A percentile compares a stretch with the other conserved stretches of the same genome.
These are phyloP conservation scores for Beauveria bassiana DNA, from an alignment of 2,329 filamentous ascomycete species.

Conservation along the genomic window DNA sequence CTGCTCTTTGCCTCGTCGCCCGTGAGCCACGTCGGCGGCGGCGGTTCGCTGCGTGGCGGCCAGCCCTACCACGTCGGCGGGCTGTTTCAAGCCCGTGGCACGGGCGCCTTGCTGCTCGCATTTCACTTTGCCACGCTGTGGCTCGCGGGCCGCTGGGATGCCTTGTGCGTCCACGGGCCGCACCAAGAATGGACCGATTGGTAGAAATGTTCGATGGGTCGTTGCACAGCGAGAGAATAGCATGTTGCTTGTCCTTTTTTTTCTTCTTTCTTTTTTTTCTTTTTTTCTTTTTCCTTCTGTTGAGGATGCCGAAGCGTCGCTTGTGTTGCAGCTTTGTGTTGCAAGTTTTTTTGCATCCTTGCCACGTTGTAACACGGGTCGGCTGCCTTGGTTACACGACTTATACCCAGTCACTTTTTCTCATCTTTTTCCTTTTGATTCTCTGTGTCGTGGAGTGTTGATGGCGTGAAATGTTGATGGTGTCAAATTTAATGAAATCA, in stretches of 20 bases:
- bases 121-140: conserved; percentile 28
- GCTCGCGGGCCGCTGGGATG: conserved; percentile 26
- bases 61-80: conserved; percentile 14
- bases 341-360: background rate
- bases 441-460: background rate
- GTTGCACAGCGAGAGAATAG: background rate
- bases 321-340: background rate
- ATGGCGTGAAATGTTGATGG: too few species aligned
- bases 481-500: background rate
- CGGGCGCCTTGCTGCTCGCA: conserved; percentile 23
- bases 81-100: conserved; percentile 18
- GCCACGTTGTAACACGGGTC: background rate
- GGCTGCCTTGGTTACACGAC: background rate
- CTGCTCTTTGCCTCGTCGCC: conserved; percentile 46
- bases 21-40: conserved; percentile 9
- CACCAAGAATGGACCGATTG: conserved; percentile 24
- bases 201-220: conserved; percentile 13
- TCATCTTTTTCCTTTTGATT: background rate
- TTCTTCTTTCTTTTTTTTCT: too few species aligned
- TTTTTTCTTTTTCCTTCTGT: too few species aligned
- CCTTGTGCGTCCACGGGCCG: conserved; percentile 23
- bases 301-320: background rate
- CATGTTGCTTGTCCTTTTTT: background rate
- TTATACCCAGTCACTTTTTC: background rate
- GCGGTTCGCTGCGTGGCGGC: conserved; percentile 10